Evolutionary conservation across 108 stramenopile species (phyloP), one percentile per base, ranked within the genome.

Genomic region (Pelagomonas calceolata): DNA sequence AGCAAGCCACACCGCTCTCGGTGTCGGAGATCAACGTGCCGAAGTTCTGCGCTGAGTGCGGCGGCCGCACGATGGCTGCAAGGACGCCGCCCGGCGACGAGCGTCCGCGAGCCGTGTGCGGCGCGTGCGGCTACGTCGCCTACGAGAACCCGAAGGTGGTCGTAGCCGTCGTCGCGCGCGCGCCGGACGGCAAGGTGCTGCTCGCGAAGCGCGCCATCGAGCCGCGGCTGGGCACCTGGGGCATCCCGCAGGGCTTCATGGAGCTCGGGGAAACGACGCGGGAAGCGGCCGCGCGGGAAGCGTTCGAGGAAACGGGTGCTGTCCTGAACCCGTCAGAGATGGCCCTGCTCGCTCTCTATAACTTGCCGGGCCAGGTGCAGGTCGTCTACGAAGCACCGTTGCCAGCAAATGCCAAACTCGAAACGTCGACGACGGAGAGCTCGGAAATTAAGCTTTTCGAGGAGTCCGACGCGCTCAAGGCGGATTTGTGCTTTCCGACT

Each of bases 221-320:
- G 51, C 51, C 51, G 21, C 51, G 14, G 21, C 21, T 60, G 21
- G 77, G 77, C 14, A 64, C 30, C 29, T 71, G 71, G 68, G 77
- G 72, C 26, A 10, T 78, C 29, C 77, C 77, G 0, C 72, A 73
- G 14, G 77, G 77, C 63, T 72, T 32, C 32, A 37, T 78, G 39
- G 77, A 78, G 39, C 12, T 26, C 4, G 70, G 70, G 10, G 77
- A 78, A 34, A 16, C 72, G 9, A 30, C 35, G 33, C 72, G 73
- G 9, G 36, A 0, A 16, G 33, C 66, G 4, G 77, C 68, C 21
- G 29, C 31, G 31, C 72, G 77, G 9, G 77, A 78, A 34, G 65
- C 74, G 12, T 32, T 9, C 10, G 77, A 78, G 66, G 77, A 78
- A 36, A 73, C 77, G 32, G 43, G 66, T 14, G 30, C 65, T 21